These are phyloP conservation scores for Fusarium zealandicum DNA, from an alignment of 2,329 filamentous ascomycete species.

Conservation along the genomic window DNA sequence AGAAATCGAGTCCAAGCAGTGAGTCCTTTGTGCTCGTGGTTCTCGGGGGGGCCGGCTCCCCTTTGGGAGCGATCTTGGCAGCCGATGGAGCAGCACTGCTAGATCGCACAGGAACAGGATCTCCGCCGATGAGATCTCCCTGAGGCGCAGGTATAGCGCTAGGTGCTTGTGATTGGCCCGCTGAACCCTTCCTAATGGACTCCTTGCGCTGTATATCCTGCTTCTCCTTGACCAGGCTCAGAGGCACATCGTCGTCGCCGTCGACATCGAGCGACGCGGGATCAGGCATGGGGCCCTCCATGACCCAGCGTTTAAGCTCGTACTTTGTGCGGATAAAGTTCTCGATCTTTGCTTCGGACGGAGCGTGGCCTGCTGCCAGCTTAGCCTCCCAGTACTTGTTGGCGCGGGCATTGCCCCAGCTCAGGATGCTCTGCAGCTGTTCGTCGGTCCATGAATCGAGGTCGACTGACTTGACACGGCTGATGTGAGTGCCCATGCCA, in stretches of 20 bases:
- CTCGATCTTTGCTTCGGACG: constrained; percentile 97
- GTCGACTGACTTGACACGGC: constrained; percentile 96
- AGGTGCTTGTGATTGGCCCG: constrained; percentile 52
- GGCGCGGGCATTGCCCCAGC: constrained; percentile 94
- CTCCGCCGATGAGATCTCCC: constrained; percentile 84
- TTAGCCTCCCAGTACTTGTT: constrained; percentile 99
- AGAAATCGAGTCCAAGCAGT: constrained; percentile 89
- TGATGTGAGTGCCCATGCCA: constrained; percentile 99
- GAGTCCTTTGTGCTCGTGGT: constrained; percentile 84
- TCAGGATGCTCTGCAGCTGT: constrained; percentile 90
- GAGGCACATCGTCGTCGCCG: constrained; percentile 81
- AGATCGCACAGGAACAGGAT: constrained; percentile 72
- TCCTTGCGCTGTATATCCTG: constrained; percentile 67
- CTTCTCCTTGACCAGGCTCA: constrained; percentile 71
- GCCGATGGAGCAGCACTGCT: constrained; percentile 74
- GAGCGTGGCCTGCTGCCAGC: constrained; percentile 86
- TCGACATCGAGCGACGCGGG: constrained; percentile 85
- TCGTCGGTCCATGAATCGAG: constrained; percentile 99
- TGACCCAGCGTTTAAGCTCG: constrained; percentile 98
- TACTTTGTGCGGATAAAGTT: constrained; percentile 99
- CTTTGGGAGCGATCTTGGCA: constrained; percentile 65
- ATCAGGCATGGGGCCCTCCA: constrained; percentile 95
- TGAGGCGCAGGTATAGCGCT: constrained; percentile 53
- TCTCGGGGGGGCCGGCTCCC: constrained; percentile 70
- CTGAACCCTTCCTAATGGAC: constrained; percentile 66